Evolutionary conservation across 2,329 filamentous ascomycete genomes (phyloP).

Genomic region (Emergomyces pasteurianus): DNA sequence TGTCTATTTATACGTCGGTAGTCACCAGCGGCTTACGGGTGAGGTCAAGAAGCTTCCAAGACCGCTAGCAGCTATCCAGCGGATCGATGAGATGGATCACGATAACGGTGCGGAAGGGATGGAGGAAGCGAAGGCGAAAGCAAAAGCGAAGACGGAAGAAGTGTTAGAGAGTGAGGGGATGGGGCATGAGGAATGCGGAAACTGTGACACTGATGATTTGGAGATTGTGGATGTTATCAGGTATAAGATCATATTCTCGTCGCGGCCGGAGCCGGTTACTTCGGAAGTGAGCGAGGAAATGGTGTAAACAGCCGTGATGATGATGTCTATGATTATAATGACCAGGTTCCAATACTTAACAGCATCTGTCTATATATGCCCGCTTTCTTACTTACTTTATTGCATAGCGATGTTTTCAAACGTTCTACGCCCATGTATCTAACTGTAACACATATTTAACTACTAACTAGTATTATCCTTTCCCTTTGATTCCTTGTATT

Average conservation of each 20-base stretch:
- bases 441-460: too few species aligned
- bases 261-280: constrained; percentile 68
- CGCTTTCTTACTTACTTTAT: too few species aligned
- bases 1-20: constrained; percentile 77
- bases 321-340: background rate
- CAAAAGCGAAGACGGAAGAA: constrained; percentile 16
- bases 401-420: background rate
- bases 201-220: constrained; percentile 41
- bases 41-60: constrained; percentile 78
- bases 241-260: constrained; percentile 76
- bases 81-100: constrained; percentile 25
- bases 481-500: background rate
- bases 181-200: background rate
- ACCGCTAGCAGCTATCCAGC: constrained; percentile 66
- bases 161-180: constrained; percentile 16
- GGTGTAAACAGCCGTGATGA: background rate
- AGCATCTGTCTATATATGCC: background rate
- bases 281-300: background rate
- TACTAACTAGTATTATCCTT: too few species aligned
- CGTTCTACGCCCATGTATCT: background rate
- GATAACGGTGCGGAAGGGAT: background rate
- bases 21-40: constrained; percentile 77
- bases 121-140: constrained; percentile 4
- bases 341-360: background rate
- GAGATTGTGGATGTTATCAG: constrained; percentile 81